A percentile compares a stretch with the other conserved stretches of the same genome.
phyloP scores from a whole-genome alignment of 441 rosid genomes.

The Kokia cookei region DNA sequence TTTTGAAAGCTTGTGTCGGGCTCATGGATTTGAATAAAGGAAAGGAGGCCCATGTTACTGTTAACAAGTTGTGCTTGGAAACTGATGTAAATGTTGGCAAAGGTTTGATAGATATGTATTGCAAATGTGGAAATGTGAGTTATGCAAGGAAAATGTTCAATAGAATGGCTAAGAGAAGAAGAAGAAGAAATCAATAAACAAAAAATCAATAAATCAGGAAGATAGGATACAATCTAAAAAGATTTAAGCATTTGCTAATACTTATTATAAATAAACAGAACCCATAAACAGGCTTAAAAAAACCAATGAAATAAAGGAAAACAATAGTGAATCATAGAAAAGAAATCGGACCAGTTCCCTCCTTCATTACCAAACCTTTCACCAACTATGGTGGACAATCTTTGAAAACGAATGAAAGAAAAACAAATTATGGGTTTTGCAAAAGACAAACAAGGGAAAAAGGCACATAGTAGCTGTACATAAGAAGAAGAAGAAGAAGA shows the following conservation, averaged over 20 bases:
- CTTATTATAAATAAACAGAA: neutral
- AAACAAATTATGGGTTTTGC: neutral
- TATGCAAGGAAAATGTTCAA: constrained; percentile 33
- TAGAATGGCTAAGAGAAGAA: constrained; percentile 19
- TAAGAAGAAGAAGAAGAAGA: no score
- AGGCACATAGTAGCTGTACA: neutral
- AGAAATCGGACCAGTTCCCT: constrained; percentile 24
- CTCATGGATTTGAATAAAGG: constrained; percentile 34
- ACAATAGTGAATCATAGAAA: neutral
- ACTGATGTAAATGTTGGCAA: constrained; percentile 26
- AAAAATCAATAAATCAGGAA: neutral
- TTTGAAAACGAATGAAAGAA: neutral
- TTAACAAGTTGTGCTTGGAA: constrained; percentile 18
- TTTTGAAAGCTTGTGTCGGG: constrained; percentile 42
- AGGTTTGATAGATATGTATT: constrained; percentile 28
- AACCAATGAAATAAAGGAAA: neutral
- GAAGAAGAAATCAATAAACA: no score
- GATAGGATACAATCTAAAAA: neutral
- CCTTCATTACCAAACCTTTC: constrained; percentile 30
- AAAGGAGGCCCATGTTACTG: constrained; percentile 30
- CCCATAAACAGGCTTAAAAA: neutral
- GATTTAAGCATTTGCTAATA: neutral
- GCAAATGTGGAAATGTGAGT: constrained; percentile 17
- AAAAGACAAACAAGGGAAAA: neutral
- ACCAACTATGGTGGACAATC: constrained; percentile 34